Conservation (phyloP, 768 basidiomycete genomes). For the Pleurotus cornucopiae region DNA sequence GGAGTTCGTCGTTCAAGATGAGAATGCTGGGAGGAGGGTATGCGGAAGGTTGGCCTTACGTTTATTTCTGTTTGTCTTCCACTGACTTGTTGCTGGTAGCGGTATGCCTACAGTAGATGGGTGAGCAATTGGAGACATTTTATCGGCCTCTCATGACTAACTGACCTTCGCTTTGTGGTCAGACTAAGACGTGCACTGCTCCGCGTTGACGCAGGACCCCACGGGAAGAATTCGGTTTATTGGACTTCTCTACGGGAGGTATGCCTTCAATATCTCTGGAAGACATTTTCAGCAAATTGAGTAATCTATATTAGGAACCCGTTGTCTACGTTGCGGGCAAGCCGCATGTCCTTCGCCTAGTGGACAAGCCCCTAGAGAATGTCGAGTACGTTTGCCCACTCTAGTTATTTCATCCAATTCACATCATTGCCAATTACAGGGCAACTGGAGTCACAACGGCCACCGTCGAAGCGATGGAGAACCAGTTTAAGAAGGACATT, state of each 20-base stretch:
- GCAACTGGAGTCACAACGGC: constrained; percentile 91
- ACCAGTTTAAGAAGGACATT: constrained; percentile 82
- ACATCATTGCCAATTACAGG: constrained; percentile 31
- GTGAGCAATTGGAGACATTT: constrained; percentile 27
- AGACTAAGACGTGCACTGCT: constrained; percentile 77
- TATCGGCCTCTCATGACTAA: background rate
- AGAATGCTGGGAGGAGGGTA: constrained; percentile 53
- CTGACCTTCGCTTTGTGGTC: background rate
- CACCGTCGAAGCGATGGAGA: constrained; percentile 90
- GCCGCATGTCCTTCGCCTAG: constrained; percentile 86
- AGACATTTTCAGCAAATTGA: constrained; percentile 7
- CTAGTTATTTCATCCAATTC: background rate
- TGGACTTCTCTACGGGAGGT: constrained; percentile 98
- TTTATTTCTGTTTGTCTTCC: constrained; percentile 5
- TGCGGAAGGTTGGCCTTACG: constrained; percentile 61
- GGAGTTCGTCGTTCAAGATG: constrained; percentile 33
- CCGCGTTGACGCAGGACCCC: constrained; percentile 75
- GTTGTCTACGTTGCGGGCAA: constrained; percentile 86
- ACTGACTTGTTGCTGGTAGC: constrained; percentile 29
- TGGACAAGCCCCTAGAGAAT: constrained; percentile 87
- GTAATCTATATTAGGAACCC: constrained; percentile 58
- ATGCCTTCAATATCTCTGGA: constrained; percentile 9
- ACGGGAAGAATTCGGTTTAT: constrained; percentile 70
- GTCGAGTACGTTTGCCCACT: constrained; percentile 68
- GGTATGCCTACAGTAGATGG: constrained; percentile 96